These are phyloP conservation scores for Apiotrichum gracile DNA, from an alignment of 1,284 basidiomycete species.

Conservation along the genomic window DNA sequence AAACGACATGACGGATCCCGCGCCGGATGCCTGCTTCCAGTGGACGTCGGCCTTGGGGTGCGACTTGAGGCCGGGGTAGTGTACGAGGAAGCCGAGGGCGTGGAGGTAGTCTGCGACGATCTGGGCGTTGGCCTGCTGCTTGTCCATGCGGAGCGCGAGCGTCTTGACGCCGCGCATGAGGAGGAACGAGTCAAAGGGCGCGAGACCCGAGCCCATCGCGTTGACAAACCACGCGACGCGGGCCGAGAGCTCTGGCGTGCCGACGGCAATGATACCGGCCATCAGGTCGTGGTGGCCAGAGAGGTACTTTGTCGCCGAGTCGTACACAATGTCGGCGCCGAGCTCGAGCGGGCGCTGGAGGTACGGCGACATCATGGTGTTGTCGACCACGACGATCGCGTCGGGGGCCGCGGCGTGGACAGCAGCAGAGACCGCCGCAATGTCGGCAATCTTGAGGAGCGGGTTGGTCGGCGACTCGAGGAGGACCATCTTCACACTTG, in stretches of 20 bases:
- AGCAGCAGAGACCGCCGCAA: constrained; percentile 69
- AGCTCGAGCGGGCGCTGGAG: constrained; percentile 92
- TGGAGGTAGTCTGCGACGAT: constrained; percentile 83
- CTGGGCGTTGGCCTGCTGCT: constrained; percentile 79
- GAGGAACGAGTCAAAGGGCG: constrained; percentile 93
- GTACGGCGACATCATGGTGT: constrained; percentile 99
- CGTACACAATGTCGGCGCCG: constrained; percentile 94
- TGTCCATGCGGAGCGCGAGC: constrained; percentile 91
- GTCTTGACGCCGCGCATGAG: constrained; percentile 95
- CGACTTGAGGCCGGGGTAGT: constrained; percentile 83
- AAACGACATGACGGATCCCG: constrained; percentile 91
- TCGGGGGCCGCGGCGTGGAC: constrained; percentile 75
- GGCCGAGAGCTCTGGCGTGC: constrained; percentile 84
- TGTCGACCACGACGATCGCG: constrained; percentile 88
- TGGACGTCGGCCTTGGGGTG: constrained; percentile 86
- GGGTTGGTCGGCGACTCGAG: constrained; percentile 98
- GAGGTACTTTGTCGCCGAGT: constrained; percentile 96
- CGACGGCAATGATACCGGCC: constrained; percentile 91
- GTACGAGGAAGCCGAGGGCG: constrained; percentile 80
- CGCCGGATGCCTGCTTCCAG: constrained; percentile 78
- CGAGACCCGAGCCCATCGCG: constrained; percentile 92
- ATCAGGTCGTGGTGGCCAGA: constrained; percentile 98
- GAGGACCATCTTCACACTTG: constrained; percentile 71
- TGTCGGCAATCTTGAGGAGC: constrained; percentile 88
- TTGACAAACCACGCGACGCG: constrained; percentile 90